Evolutionary conservation across 371 early-diverging fungal genomes (phyloP), one percentile per base, ranked within the genome.

Genomic region (Actinomucor elegans): DNA sequence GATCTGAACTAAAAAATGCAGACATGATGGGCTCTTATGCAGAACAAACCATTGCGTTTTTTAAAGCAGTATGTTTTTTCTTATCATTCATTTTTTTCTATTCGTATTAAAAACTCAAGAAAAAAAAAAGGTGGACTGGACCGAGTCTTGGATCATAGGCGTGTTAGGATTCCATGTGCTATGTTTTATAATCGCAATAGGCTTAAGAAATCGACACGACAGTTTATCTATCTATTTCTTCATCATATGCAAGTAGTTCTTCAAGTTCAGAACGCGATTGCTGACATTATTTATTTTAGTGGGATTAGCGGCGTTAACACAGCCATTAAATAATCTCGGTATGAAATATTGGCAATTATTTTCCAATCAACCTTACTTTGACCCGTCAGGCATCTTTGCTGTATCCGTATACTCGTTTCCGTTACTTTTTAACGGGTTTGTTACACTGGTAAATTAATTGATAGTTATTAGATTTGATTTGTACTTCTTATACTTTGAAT

Each of bases 371-470:
- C 52, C 71, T 43, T 78, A 80, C 43, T 80, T 80, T 57, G 81
- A 80, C 40, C 48, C 50, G 4, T 60, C 63, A 6, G 81, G 81
- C 7, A 24, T 73, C 32, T 78, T 80, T 52, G 64, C 69, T 34
- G 72, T 72, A 1, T 53, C 67, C 8, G 55, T 76, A 5, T 80
- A 77, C 46, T 65, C 77, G 6, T 62, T 68, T 15, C 81, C 81
- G 0, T 54, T 80, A 23, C 34, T 80, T 28, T 52, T 67, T 27
- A 75, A 80, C 37, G 58, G 61, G 20, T 59, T 71, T 32, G 20
- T 76, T 17, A 50, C 66, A n/a, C 41, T 78, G 61, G 78, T 80
- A 66, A 61, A 55, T n/a, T n/a, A n/a, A n/a, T n/a, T n/a, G n/a
- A n/a, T n/a, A n/a, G n/a, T n/a, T n/a, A 15, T 31, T 8, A 46